A percentile compares a stretch with the other conserved stretches of the same genome.
Conservation (phyloP, 441 rosid genomes). For the Francoa sonchifolia region DNA sequence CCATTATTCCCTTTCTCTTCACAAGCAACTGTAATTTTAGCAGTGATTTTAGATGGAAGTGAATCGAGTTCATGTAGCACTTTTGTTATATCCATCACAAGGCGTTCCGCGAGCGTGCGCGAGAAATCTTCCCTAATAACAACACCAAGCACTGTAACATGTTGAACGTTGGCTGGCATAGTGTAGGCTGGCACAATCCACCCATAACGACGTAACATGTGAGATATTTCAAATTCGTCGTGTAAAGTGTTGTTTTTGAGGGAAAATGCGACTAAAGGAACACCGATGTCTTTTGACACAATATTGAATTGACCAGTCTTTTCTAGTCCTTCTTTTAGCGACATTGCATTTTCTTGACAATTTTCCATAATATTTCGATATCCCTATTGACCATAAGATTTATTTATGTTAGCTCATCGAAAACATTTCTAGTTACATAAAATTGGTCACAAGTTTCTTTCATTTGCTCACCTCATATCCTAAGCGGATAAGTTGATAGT, state of each 20-base stretch:
- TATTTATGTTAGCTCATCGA: too few relatives aligned
- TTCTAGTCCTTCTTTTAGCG: constrained; percentile 55
- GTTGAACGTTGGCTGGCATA: constrained; percentile 81
- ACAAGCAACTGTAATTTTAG: constrained; percentile 20
- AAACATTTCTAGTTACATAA: too few relatives aligned
- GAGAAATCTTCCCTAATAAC: constrained; percentile 85
- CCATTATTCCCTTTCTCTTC: constrained; percentile 25
- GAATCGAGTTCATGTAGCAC: constrained; percentile 64
- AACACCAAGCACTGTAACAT: constrained; percentile 73
- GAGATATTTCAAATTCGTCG: constrained; percentile 59
- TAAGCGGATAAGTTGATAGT: constrained; percentile 72
- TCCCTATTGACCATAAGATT: constrained; percentile 22
- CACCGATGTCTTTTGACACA: constrained; percentile 73
- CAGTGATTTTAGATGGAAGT: constrained; percentile 37
- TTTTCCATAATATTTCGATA: constrained; percentile 79
- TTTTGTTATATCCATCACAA: constrained; percentile 58
- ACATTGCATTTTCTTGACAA: constrained; percentile 53
- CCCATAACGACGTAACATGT: constrained; percentile 63
- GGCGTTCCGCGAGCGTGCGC: constrained; percentile 69
- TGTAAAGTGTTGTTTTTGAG: constrained; percentile 54
- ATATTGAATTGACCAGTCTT: constrained; percentile 52
- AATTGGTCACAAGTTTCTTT: too few relatives aligned
- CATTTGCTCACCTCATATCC: constrained; percentile 58
- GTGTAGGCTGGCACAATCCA: constrained; percentile 91
- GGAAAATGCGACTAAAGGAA: constrained; percentile 83